A percentile compares a stretch with the other conserved stretches of the same genome.
These are phyloP conservation scores for Aurantiochytrium sp. DNA, from an alignment of 108 stramenopile species.

Conservation along the genomic window DNA sequence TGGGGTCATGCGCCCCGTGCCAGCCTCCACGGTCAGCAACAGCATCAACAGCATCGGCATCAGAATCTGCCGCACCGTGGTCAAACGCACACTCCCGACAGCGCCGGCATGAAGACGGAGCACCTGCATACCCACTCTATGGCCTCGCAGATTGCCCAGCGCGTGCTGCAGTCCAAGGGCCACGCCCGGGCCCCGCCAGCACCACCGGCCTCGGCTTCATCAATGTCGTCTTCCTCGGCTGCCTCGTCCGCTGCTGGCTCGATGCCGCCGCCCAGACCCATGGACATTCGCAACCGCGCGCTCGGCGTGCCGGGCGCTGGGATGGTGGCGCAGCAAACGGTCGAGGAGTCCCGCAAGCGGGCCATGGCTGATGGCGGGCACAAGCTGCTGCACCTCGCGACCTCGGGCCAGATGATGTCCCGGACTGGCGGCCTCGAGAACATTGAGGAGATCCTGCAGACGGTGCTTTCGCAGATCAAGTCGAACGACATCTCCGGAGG, in stretches of 20 bases:
- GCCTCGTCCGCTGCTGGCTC: background rate
- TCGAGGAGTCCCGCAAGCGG: background rate
- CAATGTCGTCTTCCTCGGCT: background rate
- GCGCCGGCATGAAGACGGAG: no score
- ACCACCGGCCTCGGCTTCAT: background rate
- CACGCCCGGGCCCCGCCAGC: no score
- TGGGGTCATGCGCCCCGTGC: no score
- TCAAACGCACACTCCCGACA: no score
- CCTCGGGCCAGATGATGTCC: background rate
- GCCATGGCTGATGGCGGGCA: conserved; percentile 19
- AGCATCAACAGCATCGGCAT: no score
- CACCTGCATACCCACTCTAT: no score
- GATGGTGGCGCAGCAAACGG: background rate
- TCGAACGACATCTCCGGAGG: background rate
- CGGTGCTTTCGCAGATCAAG: background rate
- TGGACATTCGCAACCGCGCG: background rate
- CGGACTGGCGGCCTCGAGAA: background rate
- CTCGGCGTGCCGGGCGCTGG: background rate
- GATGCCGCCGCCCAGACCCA: background rate
- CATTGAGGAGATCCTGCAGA: background rate
- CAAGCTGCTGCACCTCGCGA: background rate
- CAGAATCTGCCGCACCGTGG: no score
- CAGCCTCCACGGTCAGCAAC: no score
- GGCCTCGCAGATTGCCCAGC: no score
- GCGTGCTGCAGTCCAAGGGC: no score